Evolutionary conservation across 2,329 filamentous ascomycete species (phyloP).

Genomic region (Thermoascus crustaceus): DNA sequence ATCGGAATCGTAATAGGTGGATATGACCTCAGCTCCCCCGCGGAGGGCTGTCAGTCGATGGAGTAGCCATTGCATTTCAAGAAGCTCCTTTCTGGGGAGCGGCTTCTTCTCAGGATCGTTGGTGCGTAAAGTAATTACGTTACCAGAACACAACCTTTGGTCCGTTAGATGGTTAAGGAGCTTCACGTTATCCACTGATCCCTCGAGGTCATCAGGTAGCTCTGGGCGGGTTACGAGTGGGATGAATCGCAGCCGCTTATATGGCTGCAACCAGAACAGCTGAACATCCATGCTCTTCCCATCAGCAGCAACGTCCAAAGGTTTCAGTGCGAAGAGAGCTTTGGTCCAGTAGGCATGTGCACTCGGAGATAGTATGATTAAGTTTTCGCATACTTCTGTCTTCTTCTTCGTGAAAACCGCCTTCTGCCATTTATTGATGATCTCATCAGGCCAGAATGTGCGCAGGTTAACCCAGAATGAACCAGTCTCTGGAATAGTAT

Average conservation of each 20-base stretch:
- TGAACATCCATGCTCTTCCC: not conserved
- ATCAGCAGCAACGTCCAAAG: conserved; percentile 1
- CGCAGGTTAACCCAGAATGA: conserved; percentile 1
- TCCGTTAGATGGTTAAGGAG: conserved; percentile 1
- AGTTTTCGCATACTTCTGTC: conserved; percentile 2
- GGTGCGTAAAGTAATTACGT: conserved; percentile 3
- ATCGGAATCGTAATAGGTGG: conserved; percentile 1
- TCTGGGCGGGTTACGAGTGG: not conserved
- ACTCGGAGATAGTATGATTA: conserved; percentile 1
- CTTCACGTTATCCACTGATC: not conserved
- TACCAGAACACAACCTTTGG: not conserved
- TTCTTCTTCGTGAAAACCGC: not conserved
- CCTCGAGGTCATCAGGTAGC: not conserved
- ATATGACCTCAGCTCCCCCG: not conserved
- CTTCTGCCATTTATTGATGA: conserved; percentile 1
- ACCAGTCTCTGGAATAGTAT: not conserved
- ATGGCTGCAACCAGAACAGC: conserved; percentile 3
- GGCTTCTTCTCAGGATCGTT: conserved; percentile 2
- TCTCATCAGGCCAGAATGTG: conserved; percentile 1
- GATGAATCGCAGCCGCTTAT: not conserved
- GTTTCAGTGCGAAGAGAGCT: conserved; percentile 5
- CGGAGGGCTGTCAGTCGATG: conserved; percentile 2
- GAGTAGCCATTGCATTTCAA: conserved; percentile 3
- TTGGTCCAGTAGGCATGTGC: conserved; percentile 1
- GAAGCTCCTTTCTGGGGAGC: conserved; percentile 1